These are phyloP conservation scores for Yarrowia keelungensis DNA, from an alignment of 805 yeast genomes.

Conservation along the genomic window DNA sequence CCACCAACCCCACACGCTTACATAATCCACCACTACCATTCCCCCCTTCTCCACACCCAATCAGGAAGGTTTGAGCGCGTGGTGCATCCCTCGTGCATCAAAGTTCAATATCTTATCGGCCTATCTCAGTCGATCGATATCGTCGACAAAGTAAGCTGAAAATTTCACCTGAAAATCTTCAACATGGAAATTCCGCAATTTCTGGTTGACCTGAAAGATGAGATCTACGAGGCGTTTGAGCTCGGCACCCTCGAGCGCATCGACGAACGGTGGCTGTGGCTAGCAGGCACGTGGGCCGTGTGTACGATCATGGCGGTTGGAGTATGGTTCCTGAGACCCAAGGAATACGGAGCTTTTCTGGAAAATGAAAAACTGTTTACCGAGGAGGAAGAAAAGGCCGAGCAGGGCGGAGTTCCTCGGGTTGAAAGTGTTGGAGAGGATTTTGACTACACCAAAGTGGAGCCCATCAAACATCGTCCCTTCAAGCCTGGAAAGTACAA, in stretches of 20 bases:
- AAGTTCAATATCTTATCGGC: conserved; percentile 4
- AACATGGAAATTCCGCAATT: not conserved
- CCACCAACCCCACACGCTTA: too few relatives aligned
- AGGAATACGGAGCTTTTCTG: not conserved
- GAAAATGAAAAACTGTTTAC: not conserved
- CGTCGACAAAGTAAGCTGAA: not conserved
- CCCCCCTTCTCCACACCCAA: conserved; percentile 2
- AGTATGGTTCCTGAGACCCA: not conserved
- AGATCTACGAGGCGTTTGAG: conserved; percentile 2
- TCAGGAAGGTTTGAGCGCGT: conserved; percentile 27
- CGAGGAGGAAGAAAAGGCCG: not conserved
- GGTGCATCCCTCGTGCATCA: not conserved
- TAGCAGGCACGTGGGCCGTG: conserved; percentile 27
- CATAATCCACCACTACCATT: too few relatives aligned
- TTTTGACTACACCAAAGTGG: conserved; percentile 24
- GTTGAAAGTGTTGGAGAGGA: conserved; percentile 17
- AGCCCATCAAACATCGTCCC: conserved; percentile 53
- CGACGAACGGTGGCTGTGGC: conserved; percentile 33
- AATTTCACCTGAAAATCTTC: not conserved
- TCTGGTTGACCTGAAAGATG: not conserved
- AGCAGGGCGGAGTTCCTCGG: not conserved
- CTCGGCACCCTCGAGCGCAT: conserved; percentile 1
- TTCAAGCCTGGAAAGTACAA: conserved; percentile 66
- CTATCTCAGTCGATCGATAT: conserved; percentile 14
- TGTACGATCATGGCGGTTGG: conserved; percentile 8